Evolutionary conservation across 441 rosid genomes (phyloP), one percentile per base, ranked within the genome.

Genomic region (Mallotus japonicus): DNA sequence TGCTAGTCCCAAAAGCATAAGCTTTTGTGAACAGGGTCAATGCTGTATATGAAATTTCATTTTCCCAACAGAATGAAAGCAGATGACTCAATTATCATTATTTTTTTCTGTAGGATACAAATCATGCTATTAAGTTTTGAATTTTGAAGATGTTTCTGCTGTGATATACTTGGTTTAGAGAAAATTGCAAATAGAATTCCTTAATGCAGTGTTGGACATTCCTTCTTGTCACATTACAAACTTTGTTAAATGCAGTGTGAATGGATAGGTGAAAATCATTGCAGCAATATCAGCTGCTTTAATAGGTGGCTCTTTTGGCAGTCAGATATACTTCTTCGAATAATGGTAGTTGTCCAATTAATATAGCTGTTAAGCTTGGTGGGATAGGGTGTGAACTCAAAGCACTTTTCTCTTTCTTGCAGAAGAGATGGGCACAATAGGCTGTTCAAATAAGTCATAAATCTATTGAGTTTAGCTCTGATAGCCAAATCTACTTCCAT

Each of bases 1-100:
- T 68, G 71, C 60, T 55, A 34, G 71, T 34, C 61, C 62, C 34
- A n/a, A 22, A 20, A 56, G 51, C 22, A 55, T 55, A 34, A n/a
- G 51, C 51, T 40, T 34, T 42, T 4, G 42, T 9, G 50, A 6
- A 54, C 32, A 28, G 44, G 15, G 46, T 32, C 46, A 17, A 34
- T 4, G 32, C 15, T 28, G 11, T 16, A 3, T 6, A 2, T 28
- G 16, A 62, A 40, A 16, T 24, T 49, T 17, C 40, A 66, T 24
- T 66, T 5, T 24, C 5, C 22, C 6, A 15, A 28, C 42, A 28
- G 10, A 63, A 19, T 3, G 20, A 34, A 14, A 51, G 60, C 47
- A 53, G 15, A 34, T 17, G 71, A 50, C 32, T 4, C 40, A 37
- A 37, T 20, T 15, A 64, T 40, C 3, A 28, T 5, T 6, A n/a